Percentiles rank a stretch among this genome's conserved stretches.
Evolutionary conservation across 495 filamentous ascomycete species (phyloP).

Genomic region (Penicillium bialowiezense): DNA sequence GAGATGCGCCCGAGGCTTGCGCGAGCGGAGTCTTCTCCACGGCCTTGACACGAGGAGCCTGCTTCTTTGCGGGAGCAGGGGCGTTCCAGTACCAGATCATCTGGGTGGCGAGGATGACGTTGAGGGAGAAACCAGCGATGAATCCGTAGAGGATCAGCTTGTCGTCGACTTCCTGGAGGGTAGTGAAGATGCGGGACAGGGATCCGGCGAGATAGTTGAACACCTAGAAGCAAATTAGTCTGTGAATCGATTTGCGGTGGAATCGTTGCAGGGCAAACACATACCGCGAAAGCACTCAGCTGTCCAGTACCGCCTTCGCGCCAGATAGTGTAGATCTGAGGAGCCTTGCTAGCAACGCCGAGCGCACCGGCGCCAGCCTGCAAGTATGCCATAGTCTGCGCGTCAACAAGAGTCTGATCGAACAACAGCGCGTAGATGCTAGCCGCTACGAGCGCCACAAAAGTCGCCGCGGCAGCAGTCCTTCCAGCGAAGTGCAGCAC

Average conservation of each 20-base stretch:
- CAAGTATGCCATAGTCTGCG: conserved; percentile 66
- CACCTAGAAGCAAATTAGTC: conserved; percentile 55
- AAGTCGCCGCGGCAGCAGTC: conserved; percentile 59
- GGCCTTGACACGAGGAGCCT: conserved; percentile 38
- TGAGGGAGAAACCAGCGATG: conserved; percentile 82
- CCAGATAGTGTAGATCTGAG: conserved; percentile 85
- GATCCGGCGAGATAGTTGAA: conserved; percentile 96
- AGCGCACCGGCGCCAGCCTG: conserved; percentile 84
- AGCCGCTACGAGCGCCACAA: conserved; percentile 70
- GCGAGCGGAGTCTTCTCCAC: conserved; percentile 28
- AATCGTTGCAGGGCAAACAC: too few relatives aligned
- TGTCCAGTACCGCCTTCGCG: conserved; percentile 86
- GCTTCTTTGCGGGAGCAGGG: conserved; percentile 40
- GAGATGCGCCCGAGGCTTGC: conserved; percentile 37
- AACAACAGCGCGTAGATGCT: conserved; percentile 66
- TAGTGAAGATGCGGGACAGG: conserved; percentile 93
- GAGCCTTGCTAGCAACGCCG: conserved; percentile 82
- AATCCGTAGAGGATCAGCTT: conserved; percentile 92
- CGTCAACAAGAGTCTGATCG: conserved; percentile 61
- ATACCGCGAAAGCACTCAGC: conserved; percentile 92
- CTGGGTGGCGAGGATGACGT: conserved; percentile 80
- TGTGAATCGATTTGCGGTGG: too few relatives aligned
- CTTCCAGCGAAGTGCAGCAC: conserved; percentile 77
- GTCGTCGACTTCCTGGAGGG: conserved; percentile 92
- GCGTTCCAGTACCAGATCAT: conserved; percentile 98